Evolutionary conservation across 1,139 yeast species (phyloP), one percentile per base, ranked within the genome.

Genomic region (Schizosaccharomyces versatilis): DNA sequence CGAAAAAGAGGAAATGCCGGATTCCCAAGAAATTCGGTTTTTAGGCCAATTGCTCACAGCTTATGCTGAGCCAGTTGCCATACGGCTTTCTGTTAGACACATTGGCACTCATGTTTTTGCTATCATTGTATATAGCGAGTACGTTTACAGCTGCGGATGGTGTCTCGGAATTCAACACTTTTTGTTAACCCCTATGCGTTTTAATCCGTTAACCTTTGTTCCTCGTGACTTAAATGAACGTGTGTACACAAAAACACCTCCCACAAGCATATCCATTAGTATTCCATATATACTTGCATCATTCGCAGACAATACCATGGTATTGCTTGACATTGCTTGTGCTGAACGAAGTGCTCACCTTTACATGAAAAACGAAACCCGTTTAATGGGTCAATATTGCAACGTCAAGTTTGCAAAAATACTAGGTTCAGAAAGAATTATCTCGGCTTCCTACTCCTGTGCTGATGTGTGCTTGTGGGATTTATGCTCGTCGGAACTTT

Each of bases 381-480:
- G 32, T 17, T 36, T 44, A n/a, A 14, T 8, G n/a, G 49, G 49
- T 19, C 49, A 44, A n/a, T 32, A 19, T 19, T 44, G 49, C 12
- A 36, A 36, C 15, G 49, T 44, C 9, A 15, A 44, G 14, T 19
- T 17, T 9, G 19, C 49, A 19, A 44, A 44, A 44, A 12, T 44
- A n/a, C 32, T 44, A 9, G 36, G 9, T 6, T 44, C 38, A 10
- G 49, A 36, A 44, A 44, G 14, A 44, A 32, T 44, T 24, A n/a
- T 44, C 9, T 44, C 49, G 17, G 49, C 32, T 24, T 44, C 49
- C 14, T 19, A 12, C 10, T 19, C 19, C 32, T 44, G 49, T 44
- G 32, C 49, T 32, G 49, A 44, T 9, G 32, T 44, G 19, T 44
- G 49, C 32, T 19, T 44, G 14, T 44, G 49, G 49, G 49, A 44